phyloP scores from a whole-genome alignment of 495 filamentous ascomycete species.

The Viridothelium virens region DNA sequence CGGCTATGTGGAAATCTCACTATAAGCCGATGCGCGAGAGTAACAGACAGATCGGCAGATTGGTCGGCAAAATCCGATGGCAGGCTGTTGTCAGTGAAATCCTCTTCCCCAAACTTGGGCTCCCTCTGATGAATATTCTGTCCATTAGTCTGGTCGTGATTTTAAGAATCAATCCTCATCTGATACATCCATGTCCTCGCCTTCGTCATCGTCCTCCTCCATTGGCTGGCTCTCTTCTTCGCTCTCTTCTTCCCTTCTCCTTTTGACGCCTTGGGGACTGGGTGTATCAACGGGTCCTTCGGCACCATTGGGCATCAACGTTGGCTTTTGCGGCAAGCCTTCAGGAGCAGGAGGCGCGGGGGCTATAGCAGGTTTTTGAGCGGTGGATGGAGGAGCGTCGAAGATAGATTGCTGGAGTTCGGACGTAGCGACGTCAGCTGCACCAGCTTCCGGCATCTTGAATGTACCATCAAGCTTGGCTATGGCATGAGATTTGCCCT shows the following conservation, averaged over 20 bases:
- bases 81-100: too few species aligned
- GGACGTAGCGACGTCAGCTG: constrained; percentile 49
- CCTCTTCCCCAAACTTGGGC: too few species aligned
- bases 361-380: constrained; percentile 39
- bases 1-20: background rate
- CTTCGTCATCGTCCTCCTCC: constrained; percentile 34
- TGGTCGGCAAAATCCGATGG: background rate
- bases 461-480: constrained; percentile 88
- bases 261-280: constrained; percentile 30
- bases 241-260: constrained; percentile 29
- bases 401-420: constrained; percentile 80
- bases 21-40: background rate
- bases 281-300: constrained; percentile 15
- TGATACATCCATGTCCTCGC: constrained; percentile 32
- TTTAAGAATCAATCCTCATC: constrained; percentile 29
- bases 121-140: too few species aligned
- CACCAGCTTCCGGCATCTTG: constrained; percentile 48
- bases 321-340: constrained; percentile 32
- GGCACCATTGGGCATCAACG: background rate
- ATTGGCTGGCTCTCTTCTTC: constrained; percentile 27
- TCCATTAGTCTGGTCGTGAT: background rate
- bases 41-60: background rate
- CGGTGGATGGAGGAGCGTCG: constrained; percentile 29
- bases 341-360: constrained; percentile 42
- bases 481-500: constrained; percentile 74